phyloP scores from a whole-genome alignment of 768 basidiomycete genomes.

The Rhodotorula graminis region DNA sequence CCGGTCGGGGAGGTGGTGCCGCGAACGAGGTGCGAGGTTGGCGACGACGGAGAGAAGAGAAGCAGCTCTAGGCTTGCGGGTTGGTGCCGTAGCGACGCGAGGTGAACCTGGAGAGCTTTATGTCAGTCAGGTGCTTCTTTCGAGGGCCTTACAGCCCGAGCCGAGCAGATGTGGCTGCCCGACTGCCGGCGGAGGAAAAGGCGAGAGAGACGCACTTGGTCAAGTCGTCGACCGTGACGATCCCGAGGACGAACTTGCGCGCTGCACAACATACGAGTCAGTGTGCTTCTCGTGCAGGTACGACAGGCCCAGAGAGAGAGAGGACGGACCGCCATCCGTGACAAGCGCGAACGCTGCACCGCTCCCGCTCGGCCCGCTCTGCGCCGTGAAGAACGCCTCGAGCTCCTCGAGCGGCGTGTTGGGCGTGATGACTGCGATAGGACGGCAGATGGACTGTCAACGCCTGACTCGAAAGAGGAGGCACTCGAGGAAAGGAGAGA shows the following conservation, averaged over 20 bases:
- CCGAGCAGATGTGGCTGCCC: no score
- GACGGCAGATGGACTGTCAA: background rate
- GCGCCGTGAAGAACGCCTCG: constrained; percentile 44
- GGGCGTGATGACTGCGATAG: constrained; percentile 44
- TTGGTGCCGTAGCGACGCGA: background rate
- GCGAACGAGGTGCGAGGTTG: no score
- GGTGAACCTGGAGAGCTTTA: background rate
- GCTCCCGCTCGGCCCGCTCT: constrained; percentile 5
- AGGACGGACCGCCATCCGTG: constrained; percentile 42
- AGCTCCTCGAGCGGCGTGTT: constrained; percentile 47
- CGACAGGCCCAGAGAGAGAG: no score
- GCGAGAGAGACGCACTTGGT: constrained; percentile 9
- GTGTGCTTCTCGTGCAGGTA: background rate
- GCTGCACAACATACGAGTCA: background rate
- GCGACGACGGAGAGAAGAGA: no score
- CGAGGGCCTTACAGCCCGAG: no score
- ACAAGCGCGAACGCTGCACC: constrained; percentile 40
- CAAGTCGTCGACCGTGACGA: constrained; percentile 20
- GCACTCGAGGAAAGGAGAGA: no score
- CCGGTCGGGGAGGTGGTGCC: no score
- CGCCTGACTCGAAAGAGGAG: no score
- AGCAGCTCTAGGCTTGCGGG: background rate
- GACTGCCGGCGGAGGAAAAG: no score
- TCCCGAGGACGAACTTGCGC: constrained; percentile 25
- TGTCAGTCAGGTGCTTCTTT: no score